Evolutionary conservation across 2,329 filamentous ascomycete genomes (phyloP), one percentile per base, ranked within the genome.

Genomic region (Hymenoscyphus fructigenus): DNA sequence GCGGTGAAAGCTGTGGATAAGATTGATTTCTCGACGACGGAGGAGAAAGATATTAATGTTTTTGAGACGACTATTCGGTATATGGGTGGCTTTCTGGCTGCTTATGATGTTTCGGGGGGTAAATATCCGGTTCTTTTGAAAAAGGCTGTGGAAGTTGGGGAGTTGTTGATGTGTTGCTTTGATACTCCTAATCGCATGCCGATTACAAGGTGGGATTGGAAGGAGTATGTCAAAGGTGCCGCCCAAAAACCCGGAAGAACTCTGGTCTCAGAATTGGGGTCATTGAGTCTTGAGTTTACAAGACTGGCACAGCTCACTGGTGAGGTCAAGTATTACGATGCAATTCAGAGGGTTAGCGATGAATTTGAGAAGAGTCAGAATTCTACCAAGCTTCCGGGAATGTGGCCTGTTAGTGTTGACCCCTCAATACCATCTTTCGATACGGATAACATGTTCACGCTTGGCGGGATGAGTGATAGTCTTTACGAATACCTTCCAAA

Each of bases 181-280:
- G 90, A 92, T 78, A 98, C 94, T 0, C 93, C 93, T 0, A 98
- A 98, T 77, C 87, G 92, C 71, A 96, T 98, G 91, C 93, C 94
- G 1, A 80, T 92, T 57, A 64, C 68, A 0, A 70, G 73, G 28
- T 76, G 73, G 73, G 68, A 75, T 57, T 76, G 82, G 83, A 44
- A 83, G 88, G 70, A 78, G 81, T 71, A 83, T 82, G 69, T 89
- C 81, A 29, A 67, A 62, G 85, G 84, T 1, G 81, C 85, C 66
- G 83, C 85, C 2, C 89, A 88, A 69, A 82, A 83, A 29, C 90
- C 91, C 0, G 77, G 74, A 4, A 77, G 78, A 60, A 84, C 84
- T 50, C 77, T 85, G 66, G 79, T 89, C 20, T 86, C 87, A 2
- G 86, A 89, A 73, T 70, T 88, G 15, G 87, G 86, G 4, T 86